These are phyloP conservation scores for Microcyclospora pomicola DNA, from an alignment of 2,329 filamentous ascomycete species.

Conservation along the genomic window DNA sequence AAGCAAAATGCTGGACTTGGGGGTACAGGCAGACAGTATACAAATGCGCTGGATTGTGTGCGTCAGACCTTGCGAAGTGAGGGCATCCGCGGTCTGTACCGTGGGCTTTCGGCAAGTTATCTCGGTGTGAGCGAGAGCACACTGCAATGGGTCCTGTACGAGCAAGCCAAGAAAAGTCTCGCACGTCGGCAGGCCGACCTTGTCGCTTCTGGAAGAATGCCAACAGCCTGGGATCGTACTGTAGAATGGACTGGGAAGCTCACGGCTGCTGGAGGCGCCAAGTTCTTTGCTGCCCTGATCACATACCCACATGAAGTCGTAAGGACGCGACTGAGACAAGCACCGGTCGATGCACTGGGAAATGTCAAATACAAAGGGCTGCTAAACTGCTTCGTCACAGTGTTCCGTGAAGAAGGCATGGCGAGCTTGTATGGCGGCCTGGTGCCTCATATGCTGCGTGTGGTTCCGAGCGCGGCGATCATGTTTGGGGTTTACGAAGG, in stretches of 20 bases:
- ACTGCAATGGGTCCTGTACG: conserved; percentile 86
- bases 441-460: conserved; percentile 79
- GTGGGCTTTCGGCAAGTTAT: conserved; percentile 82
- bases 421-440: conserved; percentile 77
- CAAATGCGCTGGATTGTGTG: conserved; percentile 78
- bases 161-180: conserved; percentile 73
- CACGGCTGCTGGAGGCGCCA: conserved; percentile 67
- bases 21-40: conserved; percentile 54
- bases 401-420: conserved; percentile 81
- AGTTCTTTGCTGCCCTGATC: conserved; percentile 67
- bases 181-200: conserved; percentile 46
- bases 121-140: conserved; percentile 82
- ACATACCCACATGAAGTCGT: conserved; percentile 92
- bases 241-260: conserved; percentile 69
- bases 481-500: conserved; percentile 79
- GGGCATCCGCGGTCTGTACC: conserved; percentile 70
- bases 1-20: conserved; percentile 55
- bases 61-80: conserved; percentile 69
- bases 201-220: conserved; percentile 44
- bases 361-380: conserved; percentile 77
- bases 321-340: conserved; percentile 71
- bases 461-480: conserved; percentile 83
- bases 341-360: conserved; percentile 42
- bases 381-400: conserved; percentile 72
- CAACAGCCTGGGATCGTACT: conserved; percentile 57